Conservation (phyloP, 1,284 basidiomycete genomes). For the Leccinum huronense region DNA sequence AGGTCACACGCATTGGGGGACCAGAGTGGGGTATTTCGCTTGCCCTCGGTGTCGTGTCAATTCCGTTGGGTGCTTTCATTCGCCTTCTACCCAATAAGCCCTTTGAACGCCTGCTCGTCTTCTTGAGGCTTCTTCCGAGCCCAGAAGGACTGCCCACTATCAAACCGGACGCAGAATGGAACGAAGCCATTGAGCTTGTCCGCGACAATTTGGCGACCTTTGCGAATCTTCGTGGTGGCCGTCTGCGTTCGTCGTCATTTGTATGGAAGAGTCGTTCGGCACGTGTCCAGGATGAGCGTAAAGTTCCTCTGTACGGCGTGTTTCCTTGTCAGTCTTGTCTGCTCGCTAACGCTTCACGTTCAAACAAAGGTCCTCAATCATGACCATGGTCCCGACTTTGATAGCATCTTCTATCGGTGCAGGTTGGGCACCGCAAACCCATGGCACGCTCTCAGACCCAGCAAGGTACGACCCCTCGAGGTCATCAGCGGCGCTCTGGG, state of each 20-base stretch:
- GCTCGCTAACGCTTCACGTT: slow-evolving; percentile 9
- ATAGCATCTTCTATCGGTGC: slow-evolving; percentile 85
- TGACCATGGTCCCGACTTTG: slow-evolving; percentile 88
- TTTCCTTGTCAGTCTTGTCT: background rate
- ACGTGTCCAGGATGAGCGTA: slow-evolving; percentile 49
- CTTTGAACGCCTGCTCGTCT: slow-evolving; percentile 72
- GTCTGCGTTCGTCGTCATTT: slow-evolving; percentile 80
- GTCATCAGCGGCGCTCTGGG: slow-evolving; percentile 76
- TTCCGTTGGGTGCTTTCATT: slow-evolving; percentile 85
- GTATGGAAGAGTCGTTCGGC: slow-evolving; percentile 75
- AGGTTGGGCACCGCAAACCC: slow-evolving; percentile 61
- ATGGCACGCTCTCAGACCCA: slow-evolving; percentile 69
- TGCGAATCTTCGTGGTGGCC: slow-evolving; percentile 80
- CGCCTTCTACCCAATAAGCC: slow-evolving; percentile 82
- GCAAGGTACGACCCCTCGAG: slow-evolving; percentile 73
- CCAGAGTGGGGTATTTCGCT: slow-evolving; percentile 94
- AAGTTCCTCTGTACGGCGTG: slow-evolving; percentile 40
- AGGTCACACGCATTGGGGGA: slow-evolving; percentile 77
- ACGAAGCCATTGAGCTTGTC: slow-evolving; percentile 70
- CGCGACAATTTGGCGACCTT: slow-evolving; percentile 85
- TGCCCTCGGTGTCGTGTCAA: slow-evolving; percentile 80
- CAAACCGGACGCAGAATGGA: slow-evolving; percentile 67
- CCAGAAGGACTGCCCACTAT: slow-evolving; percentile 68
- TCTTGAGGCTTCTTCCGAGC: slow-evolving; percentile 64
- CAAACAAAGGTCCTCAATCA: slow-evolving; percentile 54